These are phyloP conservation scores for Cercophora sp. DNA, from an alignment of 495 filamentous ascomycete genomes.

Conservation along the genomic window DNA sequence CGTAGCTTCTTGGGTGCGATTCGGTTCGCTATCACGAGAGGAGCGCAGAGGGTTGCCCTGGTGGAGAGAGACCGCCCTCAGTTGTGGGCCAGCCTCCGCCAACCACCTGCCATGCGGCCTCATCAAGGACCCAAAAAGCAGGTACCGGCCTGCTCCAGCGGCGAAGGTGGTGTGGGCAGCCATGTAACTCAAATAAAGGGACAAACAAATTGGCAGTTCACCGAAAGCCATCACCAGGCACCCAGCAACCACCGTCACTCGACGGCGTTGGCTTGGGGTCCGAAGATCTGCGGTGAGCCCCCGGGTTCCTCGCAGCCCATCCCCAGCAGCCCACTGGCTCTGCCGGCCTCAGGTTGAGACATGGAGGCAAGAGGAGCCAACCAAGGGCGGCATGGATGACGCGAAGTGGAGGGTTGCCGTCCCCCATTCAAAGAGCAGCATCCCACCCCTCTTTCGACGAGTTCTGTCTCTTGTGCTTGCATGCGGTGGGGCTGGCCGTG, in stretches of 20 bases:
- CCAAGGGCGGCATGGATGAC: slow-evolving; percentile 4
- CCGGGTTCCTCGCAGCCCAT: not conserved
- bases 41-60: not conserved
- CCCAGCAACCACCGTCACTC: not conserved
- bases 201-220: not conserved
- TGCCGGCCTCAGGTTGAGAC: not conserved
- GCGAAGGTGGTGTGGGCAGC: not conserved
- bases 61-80: not conserved
- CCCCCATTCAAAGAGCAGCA: slow-evolving; percentile 2
- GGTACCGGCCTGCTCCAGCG: slow-evolving; percentile 14
- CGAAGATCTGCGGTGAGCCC: not conserved
- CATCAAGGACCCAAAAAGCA: slow-evolving; percentile 12
- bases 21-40: not conserved
- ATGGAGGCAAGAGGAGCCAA: slow-evolving; percentile 5
- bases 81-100: not conserved
- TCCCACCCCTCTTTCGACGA: slow-evolving; percentile 1
- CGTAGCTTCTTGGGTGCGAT: not conserved
- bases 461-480: slow-evolving; percentile 12
- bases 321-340: not conserved
- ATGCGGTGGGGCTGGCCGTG: no score
- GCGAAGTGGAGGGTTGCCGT: slow-evolving; percentile 7
- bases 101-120: slow-evolving; percentile 4
- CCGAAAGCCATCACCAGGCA: not conserved
- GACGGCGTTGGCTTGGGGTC: not conserved
- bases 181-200: no score